Conservation (phyloP, 2,329 filamentous ascomycete species). For the Apiospora phragmitis region DNA sequence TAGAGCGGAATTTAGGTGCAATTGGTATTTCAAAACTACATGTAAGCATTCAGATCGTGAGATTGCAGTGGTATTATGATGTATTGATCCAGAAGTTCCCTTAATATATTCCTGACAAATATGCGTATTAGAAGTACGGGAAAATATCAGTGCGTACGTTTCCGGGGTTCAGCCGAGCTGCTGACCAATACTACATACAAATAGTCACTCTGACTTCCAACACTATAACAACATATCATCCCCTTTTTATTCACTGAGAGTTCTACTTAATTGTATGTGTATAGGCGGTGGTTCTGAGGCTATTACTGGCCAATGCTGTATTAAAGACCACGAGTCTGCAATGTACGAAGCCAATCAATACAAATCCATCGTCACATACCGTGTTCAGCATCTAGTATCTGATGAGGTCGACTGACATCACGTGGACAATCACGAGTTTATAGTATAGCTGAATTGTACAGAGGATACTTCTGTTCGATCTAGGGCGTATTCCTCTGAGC, state of each 20-base stretch:
- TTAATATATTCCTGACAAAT: too few relatives aligned
- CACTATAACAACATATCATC: neutral
- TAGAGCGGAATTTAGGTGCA: conserved; percentile 7
- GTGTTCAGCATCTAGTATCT: neutral
- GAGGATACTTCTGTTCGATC: too few relatives aligned
- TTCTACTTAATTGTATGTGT: neutral
- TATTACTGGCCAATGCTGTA: neutral
- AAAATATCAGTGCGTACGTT: too few relatives aligned
- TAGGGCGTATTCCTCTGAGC: neutral
- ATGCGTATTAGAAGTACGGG: too few relatives aligned
- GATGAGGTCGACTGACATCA: neutral
- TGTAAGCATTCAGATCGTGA: too few relatives aligned
- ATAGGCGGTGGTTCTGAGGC: neutral
- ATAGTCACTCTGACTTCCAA: too few relatives aligned
- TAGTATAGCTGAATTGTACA: too few relatives aligned
- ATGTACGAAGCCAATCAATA: neutral
- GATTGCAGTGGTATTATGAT: too few relatives aligned
- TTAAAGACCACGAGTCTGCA: neutral
- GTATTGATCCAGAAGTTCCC: too few relatives aligned
- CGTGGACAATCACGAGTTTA: neutral
- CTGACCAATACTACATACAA: too few relatives aligned
- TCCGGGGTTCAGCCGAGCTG: too few relatives aligned
- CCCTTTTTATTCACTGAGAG: neutral
- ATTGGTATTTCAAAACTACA: conserved; percentile 5
- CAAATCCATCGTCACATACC: neutral